phyloP scores from a whole-genome alignment of 2,329 filamentous ascomycete genomes.

The Diaporthe ilicicola region DNA sequence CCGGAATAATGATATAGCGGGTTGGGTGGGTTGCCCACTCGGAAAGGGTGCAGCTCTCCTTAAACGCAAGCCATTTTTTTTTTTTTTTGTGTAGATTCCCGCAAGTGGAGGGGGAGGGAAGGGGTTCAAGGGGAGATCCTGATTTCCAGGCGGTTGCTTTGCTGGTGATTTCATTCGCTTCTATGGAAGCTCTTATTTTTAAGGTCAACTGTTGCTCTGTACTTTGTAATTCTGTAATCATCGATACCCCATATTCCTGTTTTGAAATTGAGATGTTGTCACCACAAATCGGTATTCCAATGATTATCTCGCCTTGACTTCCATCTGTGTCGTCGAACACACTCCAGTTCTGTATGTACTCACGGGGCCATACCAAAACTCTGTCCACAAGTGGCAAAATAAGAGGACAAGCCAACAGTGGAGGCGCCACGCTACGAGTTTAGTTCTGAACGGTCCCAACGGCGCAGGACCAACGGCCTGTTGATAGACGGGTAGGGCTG shows the following conservation, averaged over 20 bases:
- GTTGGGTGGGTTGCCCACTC: background rate
- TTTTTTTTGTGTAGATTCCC: background rate
- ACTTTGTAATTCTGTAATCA: conserved; percentile 10
- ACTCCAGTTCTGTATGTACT: no score
- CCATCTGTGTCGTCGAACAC: background rate
- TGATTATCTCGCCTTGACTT: background rate
- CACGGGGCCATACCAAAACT: no score
- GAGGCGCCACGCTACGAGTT: background rate
- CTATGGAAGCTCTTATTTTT: background rate
- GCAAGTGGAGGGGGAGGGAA: background rate
- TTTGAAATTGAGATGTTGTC: background rate
- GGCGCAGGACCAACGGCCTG: conserved; percentile 8
- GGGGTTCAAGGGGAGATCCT: background rate
- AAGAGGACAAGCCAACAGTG: background rate
- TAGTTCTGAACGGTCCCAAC: background rate
- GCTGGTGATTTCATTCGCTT: background rate
- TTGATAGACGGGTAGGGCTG: conserved; percentile 8
- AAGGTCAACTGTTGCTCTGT: background rate
- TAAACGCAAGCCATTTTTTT: no score
- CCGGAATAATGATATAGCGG: conserved; percentile 35
- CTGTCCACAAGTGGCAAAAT: background rate
- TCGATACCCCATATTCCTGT: conserved; percentile 26
- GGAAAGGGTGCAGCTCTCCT: background rate
- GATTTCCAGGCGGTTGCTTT: background rate
- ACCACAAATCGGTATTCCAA: background rate